Percentiles rank a stretch among this genome's conserved stretches.
phyloP scores from a whole-genome alignment of 2,329 filamentous ascomycete species.

The Bisporella sp. region DNA sequence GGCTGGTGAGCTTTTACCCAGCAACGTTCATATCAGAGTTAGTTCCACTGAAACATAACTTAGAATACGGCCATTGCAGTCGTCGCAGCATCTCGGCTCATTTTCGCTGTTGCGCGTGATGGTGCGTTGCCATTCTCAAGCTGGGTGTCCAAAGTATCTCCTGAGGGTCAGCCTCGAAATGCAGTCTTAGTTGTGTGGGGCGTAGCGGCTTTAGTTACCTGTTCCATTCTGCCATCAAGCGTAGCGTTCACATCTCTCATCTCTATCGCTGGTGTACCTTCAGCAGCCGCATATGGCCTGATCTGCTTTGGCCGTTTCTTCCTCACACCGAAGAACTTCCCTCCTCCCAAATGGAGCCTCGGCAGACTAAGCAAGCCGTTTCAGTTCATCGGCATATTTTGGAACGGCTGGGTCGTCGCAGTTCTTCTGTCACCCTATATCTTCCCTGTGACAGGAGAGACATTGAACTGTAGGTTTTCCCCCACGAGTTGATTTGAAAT shows the following conservation, averaged over 20 bases:
- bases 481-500: no score
- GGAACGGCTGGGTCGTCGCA: slow-evolving; percentile 11
- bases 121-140: slow-evolving; percentile 8
- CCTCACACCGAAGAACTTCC: slow-evolving; percentile 8
- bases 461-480: no score
- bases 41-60: neutral
- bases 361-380: slow-evolving; percentile 7
- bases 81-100: slow-evolving; percentile 10
- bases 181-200: slow-evolving; percentile 8
- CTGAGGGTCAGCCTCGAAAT: slow-evolving; percentile 9
- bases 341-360: slow-evolving; percentile 7
- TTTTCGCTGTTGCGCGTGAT: slow-evolving; percentile 12
- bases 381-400: slow-evolving; percentile 8
- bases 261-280: slow-evolving; percentile 9
- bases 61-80: slow-evolving; percentile 10
- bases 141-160: slow-evolving; percentile 7
- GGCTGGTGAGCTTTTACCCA: no score
- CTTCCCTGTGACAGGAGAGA: no score
- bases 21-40: no score
- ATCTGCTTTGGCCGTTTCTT: slow-evolving; percentile 10
- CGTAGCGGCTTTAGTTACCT: slow-evolving; percentile 8
- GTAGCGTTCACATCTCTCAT: slow-evolving; percentile 10
- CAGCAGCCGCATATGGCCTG: slow-evolving; percentile 10
- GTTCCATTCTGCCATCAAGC: slow-evolving; percentile 9
- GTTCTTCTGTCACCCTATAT: slow-evolving; percentile 6